phyloP scores from a whole-genome alignment of 768 basidiomycete species.

The Neoboletus magnificus region DNA sequence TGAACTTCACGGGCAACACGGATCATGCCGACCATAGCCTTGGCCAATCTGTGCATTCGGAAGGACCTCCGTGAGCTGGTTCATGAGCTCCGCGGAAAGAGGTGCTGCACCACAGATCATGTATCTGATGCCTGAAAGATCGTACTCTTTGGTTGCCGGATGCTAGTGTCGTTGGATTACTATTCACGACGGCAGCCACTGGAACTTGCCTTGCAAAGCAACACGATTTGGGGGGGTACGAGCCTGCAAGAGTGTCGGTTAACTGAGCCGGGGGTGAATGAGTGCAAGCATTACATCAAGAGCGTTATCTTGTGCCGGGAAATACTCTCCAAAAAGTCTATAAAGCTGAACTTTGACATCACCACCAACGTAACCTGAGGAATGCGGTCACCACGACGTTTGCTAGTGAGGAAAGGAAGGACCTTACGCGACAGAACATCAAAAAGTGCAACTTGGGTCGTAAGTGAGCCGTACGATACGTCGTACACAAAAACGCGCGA shows the following conservation, averaged over 20 bases:
- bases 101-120: conserved; percentile 63
- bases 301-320: conserved; percentile 54
- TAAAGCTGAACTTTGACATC: conserved; percentile 60
- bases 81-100: conserved; percentile 53
- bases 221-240: conserved; percentile 63
- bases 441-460: conserved; percentile 46
- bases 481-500: background rate
- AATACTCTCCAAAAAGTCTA: conserved; percentile 60
- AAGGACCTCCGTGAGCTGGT: conserved; percentile 41
- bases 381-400: conserved; percentile 4
- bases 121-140: conserved; percentile 51
- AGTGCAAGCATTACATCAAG: conserved; percentile 40
- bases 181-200: background rate
- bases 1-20: background rate
- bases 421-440: conserved; percentile 50
- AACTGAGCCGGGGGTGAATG: background rate
- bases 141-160: conserved; percentile 46
- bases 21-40: conserved; percentile 48
- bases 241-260: conserved; percentile 35
- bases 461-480: conserved; percentile 4
- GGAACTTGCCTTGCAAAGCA: conserved; percentile 61
- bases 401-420: background rate
- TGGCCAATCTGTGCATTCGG: conserved; percentile 64
- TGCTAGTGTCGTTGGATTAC: conserved; percentile 35
- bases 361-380: conserved; percentile 53